Evolutionary conservation across 2,329 filamentous ascomycete genomes (phyloP).

Genomic region (Phialophora chinensis): DNA sequence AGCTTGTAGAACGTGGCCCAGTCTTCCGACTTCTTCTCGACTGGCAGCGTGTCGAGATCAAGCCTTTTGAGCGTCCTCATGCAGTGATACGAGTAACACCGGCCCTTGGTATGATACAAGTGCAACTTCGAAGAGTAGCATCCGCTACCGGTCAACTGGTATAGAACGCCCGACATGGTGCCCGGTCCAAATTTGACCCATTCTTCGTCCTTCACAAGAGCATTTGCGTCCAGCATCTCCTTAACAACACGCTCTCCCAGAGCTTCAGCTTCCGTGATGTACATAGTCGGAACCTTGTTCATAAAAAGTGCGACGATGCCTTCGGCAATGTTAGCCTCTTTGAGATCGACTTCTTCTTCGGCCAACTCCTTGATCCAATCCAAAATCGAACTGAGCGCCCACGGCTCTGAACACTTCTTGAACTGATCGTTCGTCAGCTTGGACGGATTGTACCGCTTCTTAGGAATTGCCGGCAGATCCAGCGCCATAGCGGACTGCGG

Average conservation of each 20-base stretch:
- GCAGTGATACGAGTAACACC: constrained; percentile 94
- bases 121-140: constrained; percentile 91
- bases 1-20: constrained; percentile 91
- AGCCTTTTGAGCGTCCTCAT: constrained; percentile 94
- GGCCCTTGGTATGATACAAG: constrained; percentile 64
- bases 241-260: constrained; percentile 78
- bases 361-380: constrained; percentile 87
- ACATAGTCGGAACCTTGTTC: constrained; percentile 96
- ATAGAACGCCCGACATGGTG: constrained; percentile 84
- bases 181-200: constrained; percentile 92
- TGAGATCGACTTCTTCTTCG: constrained; percentile 87
- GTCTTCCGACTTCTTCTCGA: constrained; percentile 73
- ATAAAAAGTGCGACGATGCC: constrained; percentile 89
- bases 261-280: constrained; percentile 92
- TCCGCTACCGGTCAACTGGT: constrained; percentile 87
- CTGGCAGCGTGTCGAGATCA: constrained; percentile 67
- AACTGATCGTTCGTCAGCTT: constrained; percentile 84
- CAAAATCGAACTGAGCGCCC: constrained; percentile 88
- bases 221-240: constrained; percentile 78
- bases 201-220: constrained; percentile 87
- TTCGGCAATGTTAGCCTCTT: constrained; percentile 82
- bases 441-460: constrained; percentile 81
- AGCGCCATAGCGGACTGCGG: constrained; percentile 65
- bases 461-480: constrained; percentile 83
- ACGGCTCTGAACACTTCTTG: constrained; percentile 83